Evolutionary conservation across 495 filamentous ascomycete species (phyloP), one percentile per base, ranked within the genome.

Genomic region (Parachaetomium inaequale): DNA sequence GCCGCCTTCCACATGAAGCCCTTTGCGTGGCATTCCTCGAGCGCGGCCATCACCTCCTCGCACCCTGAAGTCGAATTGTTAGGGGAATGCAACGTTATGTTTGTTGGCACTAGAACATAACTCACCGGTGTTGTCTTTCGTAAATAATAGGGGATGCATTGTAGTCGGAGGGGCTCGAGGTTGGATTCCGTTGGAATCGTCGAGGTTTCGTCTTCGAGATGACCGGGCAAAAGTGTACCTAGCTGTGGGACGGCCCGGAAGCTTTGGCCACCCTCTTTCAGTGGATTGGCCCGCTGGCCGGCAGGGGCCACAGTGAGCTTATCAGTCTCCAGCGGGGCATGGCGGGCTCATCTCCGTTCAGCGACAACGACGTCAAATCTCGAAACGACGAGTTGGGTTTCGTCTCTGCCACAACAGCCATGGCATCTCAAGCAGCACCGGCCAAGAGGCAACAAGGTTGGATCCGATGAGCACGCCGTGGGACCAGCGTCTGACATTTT

Each of bases 121-220:
- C 79, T 29, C 83, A 96, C 94, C 92, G 73, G 77, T 78, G 66
- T 96, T 96, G 68, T 96, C 85, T 64, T 92, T 89, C 26, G 91
- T 96, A 68, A 98, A 92, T 4, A 98, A 77, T 76, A 96, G 93
- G 26, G 94, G 94, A 90, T 98, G 94, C 94, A 98, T 98, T 51
- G 76, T 86, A 72, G 42, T 32, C 7, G 11, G 34, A 3, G 14
- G 4, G 2, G n/a, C n/a, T 8, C 19, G 10, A 4, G 14, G n/a
- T 6, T n/a, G 28, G 5, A 11, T 34, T 11, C 5, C 14, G 50
- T 14, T 32, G 17, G 28, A 19, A 23, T 5, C 11, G 11, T 11
- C 32, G 47, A 51, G 4, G n/a, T 15, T 26, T 26, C 46, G 36
- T 40, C 32, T 55, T 17, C 28, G 3, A 55, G 34, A 12, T 21